A percentile compares a stretch with the other conserved stretches of the same genome.
phyloP scores from a whole-genome alignment of 164 flowering plant species.

The Piper betle region DNA sequence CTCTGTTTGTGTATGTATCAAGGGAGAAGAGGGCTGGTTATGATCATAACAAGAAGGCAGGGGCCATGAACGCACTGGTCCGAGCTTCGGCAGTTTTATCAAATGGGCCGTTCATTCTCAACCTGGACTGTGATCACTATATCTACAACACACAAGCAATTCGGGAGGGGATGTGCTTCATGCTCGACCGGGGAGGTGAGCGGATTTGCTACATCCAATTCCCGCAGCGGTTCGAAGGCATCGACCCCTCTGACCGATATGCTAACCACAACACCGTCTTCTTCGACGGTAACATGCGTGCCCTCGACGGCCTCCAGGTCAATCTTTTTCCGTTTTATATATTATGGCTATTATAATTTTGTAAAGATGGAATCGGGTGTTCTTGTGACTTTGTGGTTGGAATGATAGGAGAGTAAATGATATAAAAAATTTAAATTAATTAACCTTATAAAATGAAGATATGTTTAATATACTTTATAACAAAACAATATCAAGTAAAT shows the following conservation, averaged over 20 bases:
- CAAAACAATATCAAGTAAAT: no score
- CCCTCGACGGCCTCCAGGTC: conserved; percentile 78
- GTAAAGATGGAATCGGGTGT: no score
- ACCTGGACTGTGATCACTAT: conserved; percentile 75
- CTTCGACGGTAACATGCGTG: conserved; percentile 82
- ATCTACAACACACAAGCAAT: conserved; percentile 56
- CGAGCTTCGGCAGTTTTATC: conserved; percentile 60
- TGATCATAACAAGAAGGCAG: conserved; percentile 70
- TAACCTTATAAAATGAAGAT: no score
- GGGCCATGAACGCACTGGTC: conserved; percentile 76
- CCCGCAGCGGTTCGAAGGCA: conserved; percentile 81
- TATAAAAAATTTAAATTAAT: no score
- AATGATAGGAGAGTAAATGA: no score
- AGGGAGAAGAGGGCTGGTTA: conserved; percentile 24
- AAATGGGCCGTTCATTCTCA: conserved; percentile 72
- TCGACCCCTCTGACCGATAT: conserved; percentile 74
- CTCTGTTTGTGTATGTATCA: conserved; percentile 24
- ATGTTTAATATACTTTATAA: no score
- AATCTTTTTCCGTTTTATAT: neutral
- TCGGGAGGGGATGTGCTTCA: conserved; percentile 78
- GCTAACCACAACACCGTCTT: conserved; percentile 82
- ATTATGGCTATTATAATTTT: neutral
- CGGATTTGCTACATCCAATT: conserved; percentile 69
- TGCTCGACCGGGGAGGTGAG: conserved; percentile 83
- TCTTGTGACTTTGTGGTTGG: no score